These are phyloP conservation scores for Pelargonium nanum DNA, from an alignment of 345 rosid genomes.

Conservation along the genomic window DNA sequence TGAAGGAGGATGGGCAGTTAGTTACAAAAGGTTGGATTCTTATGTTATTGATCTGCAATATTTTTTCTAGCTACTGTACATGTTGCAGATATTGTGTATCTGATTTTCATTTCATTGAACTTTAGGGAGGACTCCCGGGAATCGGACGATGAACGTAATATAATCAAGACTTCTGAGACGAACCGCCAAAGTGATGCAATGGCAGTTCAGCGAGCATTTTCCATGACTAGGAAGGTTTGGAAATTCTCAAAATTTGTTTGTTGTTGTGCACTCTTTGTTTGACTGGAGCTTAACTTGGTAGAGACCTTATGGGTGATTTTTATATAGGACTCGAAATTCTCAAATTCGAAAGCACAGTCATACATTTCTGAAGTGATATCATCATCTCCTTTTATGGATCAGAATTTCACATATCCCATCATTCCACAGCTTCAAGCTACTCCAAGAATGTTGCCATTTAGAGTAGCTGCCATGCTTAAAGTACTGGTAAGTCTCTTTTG, in stretches of 20 bases:
- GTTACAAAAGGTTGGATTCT: slow-evolving; percentile 56
- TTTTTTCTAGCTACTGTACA: background rate
- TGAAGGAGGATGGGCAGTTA: slow-evolving; percentile 92
- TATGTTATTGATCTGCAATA: slow-evolving; percentile 6
- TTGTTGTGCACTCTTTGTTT: slow-evolving; percentile 8
- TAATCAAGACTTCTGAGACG: slow-evolving; percentile 37
- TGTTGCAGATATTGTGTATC: slow-evolving; percentile 9
- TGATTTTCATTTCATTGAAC: slow-evolving; percentile 13
- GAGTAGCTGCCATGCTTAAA: slow-evolving; percentile 85
- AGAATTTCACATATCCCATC: slow-evolving; percentile 35
- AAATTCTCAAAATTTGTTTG: background rate
- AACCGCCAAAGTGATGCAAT: slow-evolving; percentile 76
- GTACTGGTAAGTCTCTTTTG: slow-evolving; percentile 50
- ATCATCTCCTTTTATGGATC: slow-evolving; percentile 44
- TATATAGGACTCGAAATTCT: slow-evolving; percentile 44
- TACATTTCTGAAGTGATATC: slow-evolving; percentile 57
- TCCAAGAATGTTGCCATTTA: slow-evolving; percentile 59
- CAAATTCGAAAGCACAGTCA: slow-evolving; percentile 48
- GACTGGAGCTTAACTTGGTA: slow-evolving; percentile 5
- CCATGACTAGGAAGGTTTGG: slow-evolving; percentile 51
- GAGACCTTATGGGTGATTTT: slow-evolving; percentile 12
- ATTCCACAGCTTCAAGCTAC: slow-evolving; percentile 60
- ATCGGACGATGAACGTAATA: slow-evolving; percentile 36
- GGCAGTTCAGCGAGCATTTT: slow-evolving; percentile 84
- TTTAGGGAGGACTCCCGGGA: slow-evolving; percentile 58